Conservation (phyloP, 2,329 filamentous ascomycete species). For the Aspergillus viridinutans region DNA sequence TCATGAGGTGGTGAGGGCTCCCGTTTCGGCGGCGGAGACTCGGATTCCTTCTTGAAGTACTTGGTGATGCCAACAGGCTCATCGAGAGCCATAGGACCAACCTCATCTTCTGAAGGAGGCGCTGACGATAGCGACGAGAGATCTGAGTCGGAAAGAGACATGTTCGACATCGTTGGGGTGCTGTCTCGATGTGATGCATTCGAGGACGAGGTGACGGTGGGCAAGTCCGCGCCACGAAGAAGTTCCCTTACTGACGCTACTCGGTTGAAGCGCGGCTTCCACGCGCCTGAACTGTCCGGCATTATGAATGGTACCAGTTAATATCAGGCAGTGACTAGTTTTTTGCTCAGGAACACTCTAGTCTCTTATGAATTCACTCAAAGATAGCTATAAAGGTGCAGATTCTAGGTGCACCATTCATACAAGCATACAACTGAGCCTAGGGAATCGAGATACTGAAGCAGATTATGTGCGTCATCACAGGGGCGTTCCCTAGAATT, state of each 20-base stretch:
- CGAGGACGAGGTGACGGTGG: constrained; percentile 19
- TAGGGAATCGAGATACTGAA: not conserved
- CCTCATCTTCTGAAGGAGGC: constrained; percentile 57
- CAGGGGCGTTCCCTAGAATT: not conserved
- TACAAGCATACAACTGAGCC: not conserved
- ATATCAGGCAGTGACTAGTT: constrained; percentile 20
- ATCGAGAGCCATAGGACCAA: constrained; percentile 36
- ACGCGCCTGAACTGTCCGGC: constrained; percentile 26
- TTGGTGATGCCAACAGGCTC: constrained; percentile 42
- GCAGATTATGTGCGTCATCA: not conserved
- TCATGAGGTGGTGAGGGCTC: constrained; percentile 86
- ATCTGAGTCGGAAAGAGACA: constrained; percentile 54
- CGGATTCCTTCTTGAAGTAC: constrained; percentile 45
- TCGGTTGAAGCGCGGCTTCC: constrained; percentile 29
- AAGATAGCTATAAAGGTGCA: not conserved
- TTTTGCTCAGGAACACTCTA: constrained; percentile 9
- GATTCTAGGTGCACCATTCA: not conserved
- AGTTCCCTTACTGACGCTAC: constrained; percentile 24
- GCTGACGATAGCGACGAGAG: constrained; percentile 57
- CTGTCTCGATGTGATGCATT: constrained; percentile 28
- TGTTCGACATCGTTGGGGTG: constrained; percentile 26
- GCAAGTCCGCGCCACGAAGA: constrained; percentile 19
- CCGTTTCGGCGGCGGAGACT: constrained; percentile 69
- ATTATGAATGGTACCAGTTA: constrained; percentile 18
- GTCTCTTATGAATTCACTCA: constrained; percentile 3